phyloP scores from a whole-genome alignment of 2,329 filamentous ascomycete genomes.

The Nothomitra cinnamomea region DNA sequence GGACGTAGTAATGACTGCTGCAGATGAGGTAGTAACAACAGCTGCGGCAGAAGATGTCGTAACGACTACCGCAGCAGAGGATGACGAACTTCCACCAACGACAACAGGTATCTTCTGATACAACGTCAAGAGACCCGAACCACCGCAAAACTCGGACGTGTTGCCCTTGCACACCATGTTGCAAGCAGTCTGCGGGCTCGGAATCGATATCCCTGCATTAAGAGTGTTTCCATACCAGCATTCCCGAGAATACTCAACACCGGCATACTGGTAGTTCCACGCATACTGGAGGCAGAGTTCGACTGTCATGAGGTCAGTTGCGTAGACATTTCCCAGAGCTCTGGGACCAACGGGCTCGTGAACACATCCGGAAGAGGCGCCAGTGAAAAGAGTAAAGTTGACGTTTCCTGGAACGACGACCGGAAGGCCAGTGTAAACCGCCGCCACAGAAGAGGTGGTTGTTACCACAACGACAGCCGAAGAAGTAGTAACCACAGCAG shows the following conservation, averaged over 20 bases:
- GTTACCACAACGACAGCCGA: not conserved
- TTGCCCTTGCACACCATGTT: not conserved
- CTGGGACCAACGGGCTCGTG: not conserved
- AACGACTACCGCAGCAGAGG: not conserved
- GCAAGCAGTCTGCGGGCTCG: not conserved
- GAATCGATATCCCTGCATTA: not conserved
- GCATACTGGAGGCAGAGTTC: not conserved
- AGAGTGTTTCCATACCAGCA: not conserved
- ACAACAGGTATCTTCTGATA: slow-evolving; percentile 8
- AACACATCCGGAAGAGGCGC: not conserved
- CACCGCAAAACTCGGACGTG: not conserved
- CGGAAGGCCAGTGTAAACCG: not conserved
- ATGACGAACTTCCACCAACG: not conserved
- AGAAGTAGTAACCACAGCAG: not conserved
- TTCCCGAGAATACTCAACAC: not conserved
- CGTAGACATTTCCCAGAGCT: not conserved
- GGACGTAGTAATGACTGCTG: not conserved
- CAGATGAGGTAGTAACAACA: not conserved
- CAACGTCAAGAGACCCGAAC: too few relatives aligned
- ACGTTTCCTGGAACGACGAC: not conserved
- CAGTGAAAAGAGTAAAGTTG: not conserved
- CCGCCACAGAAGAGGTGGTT: not conserved
- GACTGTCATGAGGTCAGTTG: not conserved
- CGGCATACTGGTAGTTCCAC: not conserved
- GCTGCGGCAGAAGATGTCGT: not conserved